Base-by-base conservation (phyloP, 164 flowering plant genomes). In the Umbellularia californica region DNA sequence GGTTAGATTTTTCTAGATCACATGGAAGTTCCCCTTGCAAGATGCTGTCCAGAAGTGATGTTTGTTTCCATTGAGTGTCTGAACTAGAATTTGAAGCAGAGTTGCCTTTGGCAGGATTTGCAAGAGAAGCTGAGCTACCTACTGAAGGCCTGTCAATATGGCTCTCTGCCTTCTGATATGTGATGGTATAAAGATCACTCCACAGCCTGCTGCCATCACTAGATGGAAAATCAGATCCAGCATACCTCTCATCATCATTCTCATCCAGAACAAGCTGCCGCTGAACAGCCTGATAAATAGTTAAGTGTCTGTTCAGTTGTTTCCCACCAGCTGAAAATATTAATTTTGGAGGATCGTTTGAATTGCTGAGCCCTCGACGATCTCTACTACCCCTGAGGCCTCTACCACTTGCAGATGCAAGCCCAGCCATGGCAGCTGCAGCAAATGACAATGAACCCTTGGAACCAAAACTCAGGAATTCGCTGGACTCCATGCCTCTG, bases 341-440 rank as follows among this genome's bases (percentile, higher is more conserved):
- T 74, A 96, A 82, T 65, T 85, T 93, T 3, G 93, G 91, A 50
- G 97, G 89, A 71, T 93, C 97, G 76, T 71, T 87, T n/a, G 90
- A 82, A 65, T 77, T 70, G 79, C 33, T 85, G 82, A 90, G 90
- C 35, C 97, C 98, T 13, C 88, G 93, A 15, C 92, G 86, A 80
- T 95, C 99, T 81, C 99, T 83, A 64, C 88, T 85, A 72, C 90
- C 97, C 79, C 90, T 84, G 25, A 87, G 71, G 72, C 97, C 95
- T 86, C 97, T 85, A 75, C 87, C 87, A 78, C 89, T 87, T 23
- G 88, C 88, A 72, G 99, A 87, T 70, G 94, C 84, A 81, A 91
- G 91, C 55, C 98, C 98, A 79, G 97, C 94, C 97, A 92, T 96
- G 20, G 98, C 97, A 78, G 98, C 98, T 70, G 99, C 97, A 77